These are phyloP conservation scores for Yamadazyma jaroonii DNA, from an alignment of 1,139 yeast genomes.

Conservation along the genomic window DNA sequence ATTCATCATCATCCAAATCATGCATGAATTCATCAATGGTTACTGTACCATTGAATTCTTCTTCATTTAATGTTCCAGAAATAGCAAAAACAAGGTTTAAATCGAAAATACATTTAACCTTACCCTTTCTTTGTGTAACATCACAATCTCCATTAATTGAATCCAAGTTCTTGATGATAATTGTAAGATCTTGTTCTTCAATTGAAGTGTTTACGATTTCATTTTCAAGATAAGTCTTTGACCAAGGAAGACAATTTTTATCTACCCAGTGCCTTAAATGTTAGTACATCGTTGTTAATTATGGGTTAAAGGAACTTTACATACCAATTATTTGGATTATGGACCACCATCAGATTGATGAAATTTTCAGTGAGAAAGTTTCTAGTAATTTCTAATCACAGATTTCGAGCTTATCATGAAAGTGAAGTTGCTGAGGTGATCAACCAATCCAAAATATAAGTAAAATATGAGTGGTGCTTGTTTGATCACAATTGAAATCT, in stretches of 20 bases:
- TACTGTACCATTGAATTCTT: conserved; percentile 36
- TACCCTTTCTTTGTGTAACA: conserved; percentile 79
- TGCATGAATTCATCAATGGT: conserved; percentile 67
- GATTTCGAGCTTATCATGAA: neutral
- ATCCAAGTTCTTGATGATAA: conserved; percentile 38
- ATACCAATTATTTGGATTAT: conserved; percentile 81
- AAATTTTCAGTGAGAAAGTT: conserved; percentile 6
- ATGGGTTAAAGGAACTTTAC: conserved; percentile 20
- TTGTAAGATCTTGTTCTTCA: conserved; percentile 31
- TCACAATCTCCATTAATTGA: conserved; percentile 71
- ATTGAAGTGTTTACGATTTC: conserved; percentile 37
- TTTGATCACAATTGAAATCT: too few relatives aligned
- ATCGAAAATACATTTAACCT: conserved; percentile 72
- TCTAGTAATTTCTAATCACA: conserved; percentile 10
- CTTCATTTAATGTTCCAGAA: conserved; percentile 26
- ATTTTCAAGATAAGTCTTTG: conserved; percentile 53
- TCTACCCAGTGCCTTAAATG: conserved; percentile 78
- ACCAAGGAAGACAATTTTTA: conserved; percentile 76
- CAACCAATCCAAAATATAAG: too few relatives aligned
- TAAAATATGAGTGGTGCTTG: too few relatives aligned
- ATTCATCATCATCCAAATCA: conserved; percentile 66
- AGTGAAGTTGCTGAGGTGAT: too few relatives aligned
- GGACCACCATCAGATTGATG: conserved; percentile 55
- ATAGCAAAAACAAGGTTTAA: conserved; percentile 51
- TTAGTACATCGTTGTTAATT: conserved; percentile 14